These are phyloP conservation scores for Moesziomyces sp. DNA, from an alignment of 1,284 basidiomycete genomes.

Conservation along the genomic window DNA sequence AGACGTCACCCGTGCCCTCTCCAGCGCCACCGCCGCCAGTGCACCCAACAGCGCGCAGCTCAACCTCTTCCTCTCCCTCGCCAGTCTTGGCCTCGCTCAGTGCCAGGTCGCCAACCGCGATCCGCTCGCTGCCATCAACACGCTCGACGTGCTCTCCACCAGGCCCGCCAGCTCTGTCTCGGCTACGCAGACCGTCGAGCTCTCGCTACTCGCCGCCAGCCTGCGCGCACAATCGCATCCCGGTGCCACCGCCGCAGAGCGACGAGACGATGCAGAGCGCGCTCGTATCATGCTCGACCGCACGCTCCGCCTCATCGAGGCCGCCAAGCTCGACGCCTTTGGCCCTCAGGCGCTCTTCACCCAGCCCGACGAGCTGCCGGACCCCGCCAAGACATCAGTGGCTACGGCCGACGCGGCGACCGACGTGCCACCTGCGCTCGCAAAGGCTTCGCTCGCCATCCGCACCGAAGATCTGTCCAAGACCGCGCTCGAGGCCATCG, in stretches of 20 bases:
- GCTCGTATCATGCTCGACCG: slow-evolving; percentile 62
- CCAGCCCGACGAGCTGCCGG: slow-evolving; percentile 37
- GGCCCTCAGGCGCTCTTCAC: slow-evolving; percentile 29
- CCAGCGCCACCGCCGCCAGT: slow-evolving; percentile 18
- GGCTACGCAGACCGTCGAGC: slow-evolving; percentile 51
- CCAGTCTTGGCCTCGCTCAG: slow-evolving; percentile 64
- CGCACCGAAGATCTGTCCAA: slow-evolving; percentile 50
- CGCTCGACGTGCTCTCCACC: slow-evolving; percentile 55
- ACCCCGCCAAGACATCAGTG: slow-evolving; percentile 12
- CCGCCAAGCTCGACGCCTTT: slow-evolving; percentile 43
- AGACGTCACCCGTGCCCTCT: slow-evolving; percentile 40
- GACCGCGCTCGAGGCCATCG: slow-evolving; percentile 46
- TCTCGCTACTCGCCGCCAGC: slow-evolving; percentile 56
- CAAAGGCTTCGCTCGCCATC: slow-evolving; percentile 40
- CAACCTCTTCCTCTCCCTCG: slow-evolving; percentile 51
- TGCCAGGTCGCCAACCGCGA: slow-evolving; percentile 59
- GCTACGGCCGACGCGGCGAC: slow-evolving; percentile 26
- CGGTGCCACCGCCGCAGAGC: slow-evolving; percentile 53
- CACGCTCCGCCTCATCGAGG: slow-evolving; percentile 54
- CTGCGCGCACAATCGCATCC: slow-evolving; percentile 56
- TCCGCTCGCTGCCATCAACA: slow-evolving; percentile 55
- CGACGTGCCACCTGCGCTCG: slow-evolving; percentile 41
- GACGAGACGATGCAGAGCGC: slow-evolving; percentile 44
- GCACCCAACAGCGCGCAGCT: slow-evolving; percentile 33
- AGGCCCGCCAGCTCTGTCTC: slow-evolving; percentile 36